Base-by-base conservation (phyloP, 2,329 filamentous ascomycete genomes). In the Xylaria multiplex region DNA sequence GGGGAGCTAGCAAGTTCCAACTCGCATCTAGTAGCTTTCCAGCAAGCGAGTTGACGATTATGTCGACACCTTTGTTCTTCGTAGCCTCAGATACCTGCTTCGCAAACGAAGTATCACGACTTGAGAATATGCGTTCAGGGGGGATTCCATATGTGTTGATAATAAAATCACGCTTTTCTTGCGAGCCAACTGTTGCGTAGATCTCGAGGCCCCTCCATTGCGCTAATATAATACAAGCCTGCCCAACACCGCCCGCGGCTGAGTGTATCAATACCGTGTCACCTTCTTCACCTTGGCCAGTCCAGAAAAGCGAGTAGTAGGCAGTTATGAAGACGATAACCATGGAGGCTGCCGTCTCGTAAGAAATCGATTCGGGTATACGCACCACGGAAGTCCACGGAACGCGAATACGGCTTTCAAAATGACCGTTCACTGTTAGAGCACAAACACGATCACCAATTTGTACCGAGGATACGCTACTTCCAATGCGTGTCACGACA, bases 1-100 rank as follows among this genome's bases (percentile, higher is more conserved):
- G 62, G 2, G 50, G 65, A 2, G 65, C 67, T 7, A 72, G 22
- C 14, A 45, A 46, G 16, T 59, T 46, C 43, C 65, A 66, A 11
- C 61, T 65, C 1, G 42, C 65, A 14, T 64, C 43, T 1, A 71
- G 62, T 3, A 70, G 30, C 22, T 59, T 48, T 2, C 70, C 70
- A 19, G 67, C 50, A 3, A 73, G 45, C 3, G 67, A 71, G 43
- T 71, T 73, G 24, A 73, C 50, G 8, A 72, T 60, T 1, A 70
- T 60, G 40, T 73, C 71, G 14, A 73, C 65, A 9, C 70, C 69
- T 8, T 43, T 54, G 2, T 62, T 64, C 1, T 54, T n/a, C 1
- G 68, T 72, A 9, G 54, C 56, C 0, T 16, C 22, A 19, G 62
- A 19, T 9, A 72, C 37, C 8, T 35, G 48, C 3, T 43, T 22